A percentile compares a stretch with the other conserved stretches of the same genome.
These are phyloP conservation scores for Endoconidiophora laricicola DNA, from an alignment of 2,329 filamentous ascomycete genomes.

Conservation along the genomic window DNA sequence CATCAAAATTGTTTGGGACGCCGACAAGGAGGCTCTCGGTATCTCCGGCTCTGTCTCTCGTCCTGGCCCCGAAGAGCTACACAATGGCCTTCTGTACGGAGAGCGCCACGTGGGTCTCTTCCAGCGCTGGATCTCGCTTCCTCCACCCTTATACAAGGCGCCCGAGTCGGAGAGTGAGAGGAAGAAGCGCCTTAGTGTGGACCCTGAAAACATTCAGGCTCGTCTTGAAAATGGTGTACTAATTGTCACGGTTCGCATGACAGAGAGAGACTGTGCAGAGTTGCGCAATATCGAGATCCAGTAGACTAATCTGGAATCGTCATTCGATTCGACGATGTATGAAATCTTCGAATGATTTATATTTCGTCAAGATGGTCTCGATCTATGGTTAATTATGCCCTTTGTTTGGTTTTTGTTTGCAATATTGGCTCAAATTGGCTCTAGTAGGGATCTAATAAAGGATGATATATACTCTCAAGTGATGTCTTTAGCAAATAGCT, in stretches of 20 bases:
- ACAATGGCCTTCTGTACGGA: slow-evolving; percentile 41
- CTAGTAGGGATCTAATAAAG: too few relatives aligned
- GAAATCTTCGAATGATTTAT: too few relatives aligned
- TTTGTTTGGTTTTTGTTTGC: too few relatives aligned
- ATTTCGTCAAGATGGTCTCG: too few relatives aligned
- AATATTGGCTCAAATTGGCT: too few relatives aligned
- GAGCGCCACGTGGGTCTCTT: slow-evolving; percentile 63
- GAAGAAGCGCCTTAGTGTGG: slow-evolving; percentile 28
- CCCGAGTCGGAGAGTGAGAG: slow-evolving; percentile 18
- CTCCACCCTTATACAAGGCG: slow-evolving; percentile 20
- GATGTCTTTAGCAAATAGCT: too few relatives aligned
- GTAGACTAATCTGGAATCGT: slow-evolving; percentile 17
- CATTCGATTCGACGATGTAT: too few relatives aligned
- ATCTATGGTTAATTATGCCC: too few relatives aligned
- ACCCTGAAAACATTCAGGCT: slow-evolving; percentile 51
- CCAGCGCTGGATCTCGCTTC: slow-evolving; percentile 50
- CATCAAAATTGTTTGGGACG: slow-evolving; percentile 34
- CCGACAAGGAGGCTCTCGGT: slow-evolving; percentile 46
- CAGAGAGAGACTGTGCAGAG: slow-evolving; percentile 49
- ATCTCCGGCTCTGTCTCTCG: slow-evolving; percentile 59
- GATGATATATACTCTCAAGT: too few relatives aligned
- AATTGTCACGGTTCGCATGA: slow-evolving; percentile 62
- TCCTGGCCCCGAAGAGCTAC: slow-evolving; percentile 51
- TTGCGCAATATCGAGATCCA: slow-evolving; percentile 43
- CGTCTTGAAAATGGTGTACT: slow-evolving; percentile 67